Conservation (phyloP, 352 stramenopile species). For the Globisporangium camurandrum region DNA sequence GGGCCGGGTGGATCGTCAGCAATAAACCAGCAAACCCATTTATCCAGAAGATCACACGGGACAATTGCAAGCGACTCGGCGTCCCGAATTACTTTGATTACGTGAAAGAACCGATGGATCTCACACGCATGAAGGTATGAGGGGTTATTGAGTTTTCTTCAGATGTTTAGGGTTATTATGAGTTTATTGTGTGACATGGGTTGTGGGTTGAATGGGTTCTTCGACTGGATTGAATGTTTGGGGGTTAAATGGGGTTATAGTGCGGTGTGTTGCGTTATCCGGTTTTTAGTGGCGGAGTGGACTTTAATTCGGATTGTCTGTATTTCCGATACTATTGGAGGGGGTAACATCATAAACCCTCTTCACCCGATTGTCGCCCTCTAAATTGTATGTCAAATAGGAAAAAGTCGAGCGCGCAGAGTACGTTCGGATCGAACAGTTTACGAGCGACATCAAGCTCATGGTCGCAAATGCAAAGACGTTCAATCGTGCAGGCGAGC, state of each 20-base stretch:
- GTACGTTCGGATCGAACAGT: conserved; percentile 73
- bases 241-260: too few species aligned
- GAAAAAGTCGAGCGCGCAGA: conserved; percentile 70
- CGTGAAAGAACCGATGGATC: conserved; percentile 72
- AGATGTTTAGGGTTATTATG: too few species aligned
- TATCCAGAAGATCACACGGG: conserved; percentile 76
- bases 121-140: conserved; percentile 68
- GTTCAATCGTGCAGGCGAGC: conserved; percentile 76
- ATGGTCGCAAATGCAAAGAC: conserved; percentile 80
- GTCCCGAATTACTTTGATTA: conserved; percentile 86
- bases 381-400: background rate
- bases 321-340: too few species aligned
- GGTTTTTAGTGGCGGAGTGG: too few species aligned
- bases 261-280: too few species aligned
- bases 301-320: too few species aligned
- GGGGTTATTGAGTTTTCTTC: too few species aligned
- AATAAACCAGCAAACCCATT: conserved; percentile 76
- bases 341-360: too few species aligned
- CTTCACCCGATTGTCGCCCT: background rate
- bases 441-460: conserved; percentile 69
- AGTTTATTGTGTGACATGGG: too few species aligned
- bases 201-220: too few species aligned
- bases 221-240: too few species aligned
- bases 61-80: conserved; percentile 78
- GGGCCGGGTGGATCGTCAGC: conserved; percentile 62